A percentile compares a stretch with the other conserved stretches of the same genome.
phyloP scores from a whole-genome alignment of 2,329 filamentous ascomycete species.

The Clarireedia sp. region DNA sequence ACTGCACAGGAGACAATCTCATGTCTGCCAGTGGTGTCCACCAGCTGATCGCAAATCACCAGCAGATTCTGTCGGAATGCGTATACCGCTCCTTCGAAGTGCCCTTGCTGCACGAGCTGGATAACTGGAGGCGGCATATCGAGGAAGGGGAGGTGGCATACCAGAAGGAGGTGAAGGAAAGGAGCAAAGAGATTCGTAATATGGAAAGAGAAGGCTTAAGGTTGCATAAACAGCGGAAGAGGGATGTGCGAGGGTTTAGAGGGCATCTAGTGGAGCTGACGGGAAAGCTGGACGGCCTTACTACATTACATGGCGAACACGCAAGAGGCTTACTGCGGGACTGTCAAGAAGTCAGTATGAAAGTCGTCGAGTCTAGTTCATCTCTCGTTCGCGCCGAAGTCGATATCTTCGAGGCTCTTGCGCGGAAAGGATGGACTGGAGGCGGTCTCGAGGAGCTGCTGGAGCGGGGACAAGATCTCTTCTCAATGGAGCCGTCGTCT shows the following conservation, averaged over 20 bases:
- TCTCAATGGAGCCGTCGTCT: constrained; percentile 37
- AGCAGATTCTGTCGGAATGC: constrained; percentile 61
- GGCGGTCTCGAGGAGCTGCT: constrained; percentile 59
- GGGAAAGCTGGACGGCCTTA: constrained; percentile 53
- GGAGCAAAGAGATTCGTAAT: constrained; percentile 52
- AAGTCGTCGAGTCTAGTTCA: constrained; percentile 57
- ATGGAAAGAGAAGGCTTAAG: constrained; percentile 59
- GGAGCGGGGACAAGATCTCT: constrained; percentile 55
- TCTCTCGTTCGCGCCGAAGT: constrained; percentile 60
- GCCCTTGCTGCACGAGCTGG: constrained; percentile 60
- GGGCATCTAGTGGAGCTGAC: constrained; percentile 58
- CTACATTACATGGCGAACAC: constrained; percentile 51
- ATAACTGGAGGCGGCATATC: constrained; percentile 55
- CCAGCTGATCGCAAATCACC: constrained; percentile 61
- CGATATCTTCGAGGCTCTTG: constrained; percentile 60
- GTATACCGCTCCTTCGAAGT: constrained; percentile 63
- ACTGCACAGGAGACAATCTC: constrained; percentile 56
- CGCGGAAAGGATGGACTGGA: constrained; percentile 59
- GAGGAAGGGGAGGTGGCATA: constrained; percentile 58
- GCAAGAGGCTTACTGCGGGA: constrained; percentile 52
- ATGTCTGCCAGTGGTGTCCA: constrained; percentile 57
- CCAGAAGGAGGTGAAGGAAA: constrained; percentile 44
- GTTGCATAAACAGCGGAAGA: constrained; percentile 48
- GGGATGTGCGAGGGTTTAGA: constrained; percentile 55
- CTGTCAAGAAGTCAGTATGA: constrained; percentile 55